phyloP scores from a whole-genome alignment of 2,329 filamentous ascomycete genomes.

The Paecilomyces fulvus region DNA sequence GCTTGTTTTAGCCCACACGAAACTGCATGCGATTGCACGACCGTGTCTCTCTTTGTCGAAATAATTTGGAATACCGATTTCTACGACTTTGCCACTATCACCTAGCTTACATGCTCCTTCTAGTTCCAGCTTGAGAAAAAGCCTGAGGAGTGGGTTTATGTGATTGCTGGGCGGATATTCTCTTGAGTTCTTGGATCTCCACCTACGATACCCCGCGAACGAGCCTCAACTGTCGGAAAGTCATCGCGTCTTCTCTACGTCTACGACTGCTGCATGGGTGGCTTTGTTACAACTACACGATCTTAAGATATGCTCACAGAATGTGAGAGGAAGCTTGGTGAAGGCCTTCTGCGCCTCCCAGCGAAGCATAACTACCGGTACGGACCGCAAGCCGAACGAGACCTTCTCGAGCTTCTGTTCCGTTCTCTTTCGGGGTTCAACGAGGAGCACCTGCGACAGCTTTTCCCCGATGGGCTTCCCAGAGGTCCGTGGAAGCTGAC shows the following conservation, averaged over 20 bases:
- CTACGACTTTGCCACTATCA: not conserved
- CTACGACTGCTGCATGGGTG: constrained; percentile 17
- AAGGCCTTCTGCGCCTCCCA: constrained; percentile 72
- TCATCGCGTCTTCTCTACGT: constrained; percentile 2
- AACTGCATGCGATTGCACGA: not conserved
- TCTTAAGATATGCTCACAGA: constrained; percentile 38
- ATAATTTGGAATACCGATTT: not conserved
- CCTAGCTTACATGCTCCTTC: not conserved
- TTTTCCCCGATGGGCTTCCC: constrained; percentile 72
- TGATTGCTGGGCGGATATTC: not conserved
- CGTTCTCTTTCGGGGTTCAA: constrained; percentile 72
- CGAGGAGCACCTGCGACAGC: constrained; percentile 62
- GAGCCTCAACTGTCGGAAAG: too few species aligned
- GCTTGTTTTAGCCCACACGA: not conserved
- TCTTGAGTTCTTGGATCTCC: not conserved
- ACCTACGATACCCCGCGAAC: not conserved
- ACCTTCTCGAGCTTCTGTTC: constrained; percentile 74
- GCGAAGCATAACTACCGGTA: constrained; percentile 67
- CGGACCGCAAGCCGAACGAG: constrained; percentile 58
- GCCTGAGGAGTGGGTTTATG: not conserved
- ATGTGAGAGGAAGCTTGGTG: constrained; percentile 72
- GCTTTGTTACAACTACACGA: constrained; percentile 9
- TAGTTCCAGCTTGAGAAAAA: not conserved
- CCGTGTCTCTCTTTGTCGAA: not conserved
- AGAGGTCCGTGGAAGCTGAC: constrained; percentile 63